These are phyloP conservation scores for Aspergillus wentii DNA, from an alignment of 495 filamentous ascomycete species.

Conservation along the genomic window DNA sequence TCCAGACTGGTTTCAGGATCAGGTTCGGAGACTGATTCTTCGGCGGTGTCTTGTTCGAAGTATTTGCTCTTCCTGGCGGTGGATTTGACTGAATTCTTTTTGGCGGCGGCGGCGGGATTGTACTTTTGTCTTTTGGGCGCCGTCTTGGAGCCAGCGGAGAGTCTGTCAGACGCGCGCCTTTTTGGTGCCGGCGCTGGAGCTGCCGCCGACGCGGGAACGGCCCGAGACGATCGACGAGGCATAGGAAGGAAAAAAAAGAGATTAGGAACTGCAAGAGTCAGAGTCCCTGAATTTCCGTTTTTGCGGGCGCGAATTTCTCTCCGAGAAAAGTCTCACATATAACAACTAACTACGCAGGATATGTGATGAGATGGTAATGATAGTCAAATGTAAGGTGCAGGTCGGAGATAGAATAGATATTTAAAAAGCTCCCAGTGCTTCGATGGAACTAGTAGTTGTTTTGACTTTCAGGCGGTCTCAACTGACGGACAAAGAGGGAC, in stretches of 20 bases:
- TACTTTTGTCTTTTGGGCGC: conserved; percentile 41
- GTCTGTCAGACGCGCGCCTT: conserved; percentile 31
- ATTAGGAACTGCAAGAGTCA: not conserved
- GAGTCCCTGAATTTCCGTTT: too few species aligned
- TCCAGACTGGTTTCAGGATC: too few species aligned
- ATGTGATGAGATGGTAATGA: not conserved
- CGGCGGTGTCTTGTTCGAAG: conserved; percentile 38
- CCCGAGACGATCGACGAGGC: conserved; percentile 38
- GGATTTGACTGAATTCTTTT: conserved; percentile 26
- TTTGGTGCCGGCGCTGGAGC: conserved; percentile 32
- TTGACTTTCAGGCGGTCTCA: conserved; percentile 12
- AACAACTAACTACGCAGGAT: conserved; percentile 5
- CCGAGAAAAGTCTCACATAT: not conserved
- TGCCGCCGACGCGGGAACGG: conserved; percentile 31
- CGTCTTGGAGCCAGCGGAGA: conserved; percentile 26
- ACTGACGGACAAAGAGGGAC: conserved; percentile 5
- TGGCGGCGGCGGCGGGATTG: conserved; percentile 24
- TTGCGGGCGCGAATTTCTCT: too few species aligned
- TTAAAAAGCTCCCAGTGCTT: conserved; percentile 1
- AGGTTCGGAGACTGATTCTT: conserved; percentile 17
- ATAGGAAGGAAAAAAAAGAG: conserved; percentile 15
- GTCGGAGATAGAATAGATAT: not conserved
- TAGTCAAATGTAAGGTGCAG: not conserved
- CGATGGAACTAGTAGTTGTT: conserved; percentile 2
- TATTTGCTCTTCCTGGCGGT: conserved; percentile 57